Percentiles rank a stretch among this genome's conserved stretches.
Evolutionary conservation across 495 filamentous ascomycete species (phyloP).

Genomic region (Tuber umbilicatum): DNA sequence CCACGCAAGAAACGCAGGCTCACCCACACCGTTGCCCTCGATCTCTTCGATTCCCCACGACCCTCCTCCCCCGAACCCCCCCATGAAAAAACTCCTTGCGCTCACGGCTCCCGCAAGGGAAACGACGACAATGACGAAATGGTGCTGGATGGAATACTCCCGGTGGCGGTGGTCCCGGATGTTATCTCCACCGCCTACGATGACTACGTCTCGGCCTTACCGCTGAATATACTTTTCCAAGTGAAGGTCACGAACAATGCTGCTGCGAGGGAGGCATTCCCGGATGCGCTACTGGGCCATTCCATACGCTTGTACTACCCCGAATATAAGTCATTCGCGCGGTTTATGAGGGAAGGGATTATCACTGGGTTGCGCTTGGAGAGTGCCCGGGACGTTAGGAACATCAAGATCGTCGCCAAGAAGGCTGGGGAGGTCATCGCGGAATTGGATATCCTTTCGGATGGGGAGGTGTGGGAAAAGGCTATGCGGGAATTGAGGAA

Average conservation of each 20-base stretch:
- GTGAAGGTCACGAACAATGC: conserved; percentile 14
- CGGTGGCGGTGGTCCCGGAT: conserved; percentile 16
- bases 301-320: conserved; percentile 30
- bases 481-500: conserved; percentile 17
- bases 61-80: conserved; percentile 5
- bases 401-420: conserved; percentile 22
- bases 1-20: conserved; percentile 34
- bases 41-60: conserved; percentile 18
- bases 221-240: conserved; percentile 28
- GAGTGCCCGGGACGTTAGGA: conserved; percentile 19
- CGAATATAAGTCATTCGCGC: conserved; percentile 21
- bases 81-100: conserved; percentile 7
- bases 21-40: conserved; percentile 23
- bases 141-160: conserved; percentile 17
- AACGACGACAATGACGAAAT: conserved; percentile 2
- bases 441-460: conserved; percentile 21
- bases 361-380: conserved; percentile 13
- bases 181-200: conserved; percentile 24
- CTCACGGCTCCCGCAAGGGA: conserved; percentile 1
- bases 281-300: conserved; percentile 18
- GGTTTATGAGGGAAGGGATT: conserved; percentile 23
- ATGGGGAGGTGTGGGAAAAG: conserved; percentile 27
- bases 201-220: conserved; percentile 18
- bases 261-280: conserved; percentile 16
- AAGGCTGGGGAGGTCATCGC: conserved; percentile 25